phyloP scores from a whole-genome alignment of 805 yeast species.

The Candida broadrunensis region DNA sequence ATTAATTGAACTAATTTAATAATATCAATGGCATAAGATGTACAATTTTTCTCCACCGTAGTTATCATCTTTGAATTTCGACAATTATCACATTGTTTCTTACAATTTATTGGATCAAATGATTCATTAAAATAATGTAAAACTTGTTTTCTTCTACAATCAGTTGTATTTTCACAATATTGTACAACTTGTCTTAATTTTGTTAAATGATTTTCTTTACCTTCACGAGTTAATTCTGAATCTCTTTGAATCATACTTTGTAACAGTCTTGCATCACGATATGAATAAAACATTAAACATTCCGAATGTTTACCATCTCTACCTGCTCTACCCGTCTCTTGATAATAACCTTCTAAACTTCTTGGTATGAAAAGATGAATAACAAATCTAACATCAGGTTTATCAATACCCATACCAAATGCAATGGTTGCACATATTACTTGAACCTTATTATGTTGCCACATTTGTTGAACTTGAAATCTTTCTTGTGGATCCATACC shows the following conservation, averaged over 20 bases:
- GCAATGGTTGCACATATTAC: slow-evolving; percentile 97
- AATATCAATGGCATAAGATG: slow-evolving; percentile 57
- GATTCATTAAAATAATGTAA: slow-evolving; percentile 86
- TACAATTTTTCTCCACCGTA: slow-evolving; percentile 62
- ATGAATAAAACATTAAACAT: slow-evolving; percentile 79
- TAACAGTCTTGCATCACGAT: slow-evolving; percentile 73
- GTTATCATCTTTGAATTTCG: slow-evolving; percentile 30
- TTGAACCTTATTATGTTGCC: slow-evolving; percentile 74
- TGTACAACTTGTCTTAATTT: slow-evolving; percentile 81
- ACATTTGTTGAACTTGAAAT: slow-evolving; percentile 62
- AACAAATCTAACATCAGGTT: slow-evolving; percentile 91
- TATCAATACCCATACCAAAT: slow-evolving; percentile 99
- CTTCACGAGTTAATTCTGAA: slow-evolving; percentile 56
- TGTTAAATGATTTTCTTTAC: slow-evolving; percentile 72
- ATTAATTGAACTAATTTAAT: slow-evolving; percentile 56
- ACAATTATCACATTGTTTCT: slow-evolving; percentile 85
- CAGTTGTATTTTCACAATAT: slow-evolving; percentile 87
- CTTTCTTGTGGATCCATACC: slow-evolving; percentile 87
- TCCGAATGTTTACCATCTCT: slow-evolving; percentile 85
- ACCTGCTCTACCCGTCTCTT: slow-evolving; percentile 98
- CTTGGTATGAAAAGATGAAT: slow-evolving; percentile 86
- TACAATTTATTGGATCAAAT: slow-evolving; percentile 65
- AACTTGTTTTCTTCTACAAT: slow-evolving; percentile 87
- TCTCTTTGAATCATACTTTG: slow-evolving; percentile 79
- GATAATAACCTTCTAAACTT: slow-evolving; percentile 93